Base-by-base conservation (phyloP, 2,329 filamentous ascomycete genomes). In the Microcyclospora tardicrescens region DNA sequence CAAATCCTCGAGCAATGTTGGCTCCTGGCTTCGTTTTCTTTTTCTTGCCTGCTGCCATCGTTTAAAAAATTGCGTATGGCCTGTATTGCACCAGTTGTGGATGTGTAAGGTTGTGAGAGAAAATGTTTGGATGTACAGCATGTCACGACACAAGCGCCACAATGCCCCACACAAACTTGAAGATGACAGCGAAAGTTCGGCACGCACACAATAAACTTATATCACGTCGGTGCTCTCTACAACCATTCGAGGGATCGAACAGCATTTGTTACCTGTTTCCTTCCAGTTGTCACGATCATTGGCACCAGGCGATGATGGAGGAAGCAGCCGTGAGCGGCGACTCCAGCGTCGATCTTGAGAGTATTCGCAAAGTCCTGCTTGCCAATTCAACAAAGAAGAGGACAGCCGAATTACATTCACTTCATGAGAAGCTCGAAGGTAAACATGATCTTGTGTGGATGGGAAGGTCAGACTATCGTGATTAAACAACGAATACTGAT, bases 1-100 rank as follows among this genome's bases (percentile, higher is more conserved):
- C 85, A 64, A 95, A 93, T 13, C 87, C 91, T 60, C 91, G 74
- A 30, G 86, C 85, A 43, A 87, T 84, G 61, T 95, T 96, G 27
- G 80, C 75, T 16, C 76, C 75, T 39, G 82, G 72, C 73, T 95
- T 96, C 70, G 85, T 93, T 67, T 95, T 94, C 66, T 93, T 94
- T 63, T 84, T 82, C 45, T 68, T 59, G 27, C 45, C 51, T 16
- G 44, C 52, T 31, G 49, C 44, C 53, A 55, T 54, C 14, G 16
- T 42, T n/a, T 6, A 32, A 4, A 32, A 32, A 32, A 32, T 5
- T 24, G 19, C 19, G 4, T 24, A 24, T 4, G 8, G 19, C 19
- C 19, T 24, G 4, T 5, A 24, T 24, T 24, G 19, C 19, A 8
- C 19, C 8, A 4, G 19, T 24, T 24, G 19, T 24, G 19, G 19